These are phyloP conservation scores for Hymenoscyphus infarciens DNA, from an alignment of 2,329 filamentous ascomycete species.

Conservation along the genomic window DNA sequence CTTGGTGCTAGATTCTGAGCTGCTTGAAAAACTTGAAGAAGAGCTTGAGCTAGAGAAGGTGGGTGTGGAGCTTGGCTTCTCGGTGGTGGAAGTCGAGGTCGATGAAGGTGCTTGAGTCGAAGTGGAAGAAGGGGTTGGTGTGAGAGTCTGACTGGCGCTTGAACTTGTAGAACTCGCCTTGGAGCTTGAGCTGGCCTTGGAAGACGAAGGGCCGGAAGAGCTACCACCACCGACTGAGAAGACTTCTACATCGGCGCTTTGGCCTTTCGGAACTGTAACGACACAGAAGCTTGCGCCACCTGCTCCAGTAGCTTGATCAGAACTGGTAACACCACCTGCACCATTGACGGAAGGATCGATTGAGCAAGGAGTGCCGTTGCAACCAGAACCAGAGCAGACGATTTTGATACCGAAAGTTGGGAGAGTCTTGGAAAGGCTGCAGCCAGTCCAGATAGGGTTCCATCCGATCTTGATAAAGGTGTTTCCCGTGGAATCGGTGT, in stretches of 20 bases:
- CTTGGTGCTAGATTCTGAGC: conserved; percentile 14
- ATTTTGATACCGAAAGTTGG: conserved; percentile 68
- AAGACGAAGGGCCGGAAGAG: conserved; percentile 16
- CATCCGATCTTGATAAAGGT: conserved; percentile 74
- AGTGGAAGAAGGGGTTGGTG: conserved; percentile 23
- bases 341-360: conserved; percentile 58
- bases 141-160: conserved; percentile 23
- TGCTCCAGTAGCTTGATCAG: conserved; percentile 54
- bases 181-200: conserved; percentile 31
- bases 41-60: conserved; percentile 14
- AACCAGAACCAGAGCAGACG: conserved; percentile 61
- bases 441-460: conserved; percentile 69
- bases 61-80: conserved; percentile 15
- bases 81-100: conserved; percentile 17
- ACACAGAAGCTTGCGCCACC: conserved; percentile 71
- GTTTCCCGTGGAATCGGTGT: conserved; percentile 59
- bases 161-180: conserved; percentile 19
- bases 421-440: conserved; percentile 49
- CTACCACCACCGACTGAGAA: conserved; percentile 40
- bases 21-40: conserved; percentile 16
- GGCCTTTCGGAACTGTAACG: conserved; percentile 67
- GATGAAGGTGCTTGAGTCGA: conserved; percentile 11
- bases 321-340: conserved; percentile 57
- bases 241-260: conserved; percentile 64
- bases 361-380: conserved; percentile 70